These are phyloP conservation scores for Pythium oligandrum DNA, from an alignment of 352 stramenopile species.

Conservation along the genomic window DNA sequence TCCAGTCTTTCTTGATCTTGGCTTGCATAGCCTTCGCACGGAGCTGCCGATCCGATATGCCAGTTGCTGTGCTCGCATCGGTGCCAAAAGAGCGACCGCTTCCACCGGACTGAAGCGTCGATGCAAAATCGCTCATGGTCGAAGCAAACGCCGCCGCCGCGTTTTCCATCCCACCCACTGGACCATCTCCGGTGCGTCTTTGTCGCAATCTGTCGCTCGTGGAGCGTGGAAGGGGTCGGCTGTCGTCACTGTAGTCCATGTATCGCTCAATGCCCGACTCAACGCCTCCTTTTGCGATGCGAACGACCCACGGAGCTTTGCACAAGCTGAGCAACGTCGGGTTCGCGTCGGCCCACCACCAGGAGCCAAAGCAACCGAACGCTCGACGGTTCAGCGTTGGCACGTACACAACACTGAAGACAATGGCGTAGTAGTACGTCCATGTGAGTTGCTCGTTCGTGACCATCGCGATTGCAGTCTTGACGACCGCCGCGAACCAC, in stretches of 20 bases:
- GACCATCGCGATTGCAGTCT: slow-evolving; percentile 61
- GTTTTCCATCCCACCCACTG: slow-evolving; percentile 2
- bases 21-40: slow-evolving; percentile 55
- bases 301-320: slow-evolving; percentile 39
- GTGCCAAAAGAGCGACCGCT: slow-evolving; percentile 1
- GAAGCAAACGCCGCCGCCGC: slow-evolving; percentile 14
- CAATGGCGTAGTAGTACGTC: slow-evolving; percentile 50
- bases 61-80: slow-evolving; percentile 9
- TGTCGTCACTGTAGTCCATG: neutral
- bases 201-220: neutral
- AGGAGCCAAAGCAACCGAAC: slow-evolving; percentile 58
- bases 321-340: slow-evolving; percentile 40
- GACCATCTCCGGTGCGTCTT: neutral
- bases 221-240: neutral
- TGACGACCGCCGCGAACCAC: slow-evolving; percentile 66
- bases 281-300: slow-evolving; percentile 41
- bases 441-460: slow-evolving; percentile 60
- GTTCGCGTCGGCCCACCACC: slow-evolving; percentile 67
- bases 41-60: slow-evolving; percentile 42
- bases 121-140: slow-evolving; percentile 10
- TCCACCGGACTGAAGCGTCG: slow-evolving; percentile 6
- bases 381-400: slow-evolving; percentile 55
- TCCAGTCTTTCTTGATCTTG: slow-evolving; percentile 74
- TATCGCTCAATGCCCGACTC: slow-evolving; percentile 57
- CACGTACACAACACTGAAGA: slow-evolving; percentile 67